Conservation (phyloP, 2,329 filamentous ascomycete species). For the Alternaria panax region DNA sequence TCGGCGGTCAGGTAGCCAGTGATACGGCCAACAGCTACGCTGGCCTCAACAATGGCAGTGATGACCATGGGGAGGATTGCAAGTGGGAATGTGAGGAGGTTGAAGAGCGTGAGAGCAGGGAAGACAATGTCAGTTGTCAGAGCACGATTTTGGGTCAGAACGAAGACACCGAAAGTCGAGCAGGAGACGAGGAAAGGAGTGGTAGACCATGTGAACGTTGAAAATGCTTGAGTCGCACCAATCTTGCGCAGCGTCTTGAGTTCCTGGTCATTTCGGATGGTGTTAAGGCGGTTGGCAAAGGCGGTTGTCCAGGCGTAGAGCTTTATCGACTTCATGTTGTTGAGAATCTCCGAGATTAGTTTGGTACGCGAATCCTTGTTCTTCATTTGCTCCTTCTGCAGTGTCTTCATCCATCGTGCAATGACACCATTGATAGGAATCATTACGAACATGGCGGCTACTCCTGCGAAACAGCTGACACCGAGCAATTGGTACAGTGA, state of each 20-base stretch:
- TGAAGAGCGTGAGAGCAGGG: constrained; percentile 91
- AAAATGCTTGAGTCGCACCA: constrained; percentile 89
- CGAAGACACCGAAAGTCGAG: constrained; percentile 93
- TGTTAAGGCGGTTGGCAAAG: constrained; percentile 97
- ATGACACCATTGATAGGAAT: constrained; percentile 94
- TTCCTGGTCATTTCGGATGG: constrained; percentile 94
- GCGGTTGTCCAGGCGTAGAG: constrained; percentile 96
- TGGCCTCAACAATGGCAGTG: constrained; percentile 92
- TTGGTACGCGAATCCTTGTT: constrained; percentile 95
- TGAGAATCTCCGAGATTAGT: constrained; percentile 95
- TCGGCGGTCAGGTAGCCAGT: constrained; percentile 86
- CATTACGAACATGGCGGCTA: constrained; percentile 96
- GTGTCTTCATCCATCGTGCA: constrained; percentile 87
- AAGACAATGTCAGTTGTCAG: constrained; percentile 96
- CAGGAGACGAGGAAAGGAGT: constrained; percentile 98
- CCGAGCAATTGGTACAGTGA: constrained; percentile 96
- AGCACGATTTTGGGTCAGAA: constrained; percentile 79
- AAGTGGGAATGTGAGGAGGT: constrained; percentile 92
- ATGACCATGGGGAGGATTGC: constrained; percentile 98
- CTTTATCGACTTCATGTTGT: constrained; percentile 99
- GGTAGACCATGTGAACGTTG: constrained; percentile 98
- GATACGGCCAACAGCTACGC: constrained; percentile 87
- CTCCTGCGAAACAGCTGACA: constrained; percentile 92
- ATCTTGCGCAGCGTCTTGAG: constrained; percentile 96
- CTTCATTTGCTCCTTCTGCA: constrained; percentile 98